These are phyloP conservation scores for Dothideomycetes sp. DNA, from an alignment of 2,329 filamentous ascomycete species.

Conservation along the genomic window DNA sequence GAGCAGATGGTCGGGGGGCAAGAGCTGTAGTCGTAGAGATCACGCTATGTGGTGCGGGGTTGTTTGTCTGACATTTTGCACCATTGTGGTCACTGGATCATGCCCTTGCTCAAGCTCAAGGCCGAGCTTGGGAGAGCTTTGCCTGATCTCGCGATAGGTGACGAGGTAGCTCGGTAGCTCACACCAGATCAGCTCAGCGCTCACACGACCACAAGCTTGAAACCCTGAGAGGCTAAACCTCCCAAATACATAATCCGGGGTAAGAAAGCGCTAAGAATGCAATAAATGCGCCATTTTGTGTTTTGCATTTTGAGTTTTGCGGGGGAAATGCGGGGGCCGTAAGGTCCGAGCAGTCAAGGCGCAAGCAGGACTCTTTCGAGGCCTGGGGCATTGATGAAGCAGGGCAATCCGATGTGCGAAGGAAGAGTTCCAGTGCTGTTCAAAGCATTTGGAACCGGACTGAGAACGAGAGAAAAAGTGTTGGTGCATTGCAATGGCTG, in stretches of 20 bases:
- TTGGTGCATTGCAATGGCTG: too few relatives aligned
- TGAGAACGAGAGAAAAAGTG: too few relatives aligned
- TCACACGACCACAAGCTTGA: slow-evolving; percentile 5
- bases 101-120: slow-evolving; percentile 8
- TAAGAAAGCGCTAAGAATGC: not conserved
- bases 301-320: too few relatives aligned
- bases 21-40: slow-evolving; percentile 4
- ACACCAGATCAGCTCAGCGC: slow-evolving; percentile 5
- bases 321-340: too few relatives aligned
- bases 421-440: too few relatives aligned
- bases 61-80: slow-evolving; percentile 6
- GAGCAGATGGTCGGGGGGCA: slow-evolving; percentile 3
- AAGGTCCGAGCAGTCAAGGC: too few relatives aligned
- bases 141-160: not conserved
- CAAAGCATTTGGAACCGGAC: too few relatives aligned
- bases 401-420: too few relatives aligned
- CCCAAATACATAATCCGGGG: slow-evolving; percentile 4
- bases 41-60: slow-evolving; percentile 7
- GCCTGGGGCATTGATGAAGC: too few relatives aligned
- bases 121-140: slow-evolving; percentile 7
- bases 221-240: not conserved
- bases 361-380: too few relatives aligned
- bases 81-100: slow-evolving; percentile 1
- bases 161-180: not conserved
- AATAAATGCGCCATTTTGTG: not conserved